Base-by-base conservation (phyloP, 2,329 filamentous ascomycete genomes). In the Colletotrichum spaethianum region DNA sequence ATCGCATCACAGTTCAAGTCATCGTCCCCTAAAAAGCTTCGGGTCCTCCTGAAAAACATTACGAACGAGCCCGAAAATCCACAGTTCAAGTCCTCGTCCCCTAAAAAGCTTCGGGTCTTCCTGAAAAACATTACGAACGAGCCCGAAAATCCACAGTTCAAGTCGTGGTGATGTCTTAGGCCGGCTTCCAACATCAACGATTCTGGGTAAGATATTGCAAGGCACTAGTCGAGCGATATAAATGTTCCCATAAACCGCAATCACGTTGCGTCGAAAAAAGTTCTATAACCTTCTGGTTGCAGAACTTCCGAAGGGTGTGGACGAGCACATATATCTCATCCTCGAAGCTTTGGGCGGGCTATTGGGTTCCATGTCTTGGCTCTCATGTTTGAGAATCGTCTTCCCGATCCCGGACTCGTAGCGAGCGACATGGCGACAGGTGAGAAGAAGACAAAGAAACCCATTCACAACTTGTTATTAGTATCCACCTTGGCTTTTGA, bases 31-130 rank as follows among this genome's bases (percentile, higher is more conserved):
- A 38, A 61, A 66, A 73, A 73, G 57, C 78, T 75, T 16, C 75
- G 78, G 8, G 77, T 81, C 67, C 77, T 83, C 61, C 57, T 80
- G 16, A 79, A 78, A 31, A 81, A 82, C 63, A 83, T 83, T 52
- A 78, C 78, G 57, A 82, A 82, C 70, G 81, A 83, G 68, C 81
- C 80, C 3, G 81, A 83, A 62, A 80, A 83, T 74, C 75, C 78
- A 0, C 77, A 80, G 72, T 82, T 78, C 31, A 56, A n/a, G 14
- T 14, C 48, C 20, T 23, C 65, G 18, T 18, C 55, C 16, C 46
- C 55, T 26, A 38, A 61, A 66, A 73, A 73, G 57, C 78, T 75
- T 16, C 75, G 78, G 8, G 77, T 81, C 67, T 76, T 83, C 61
- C 57, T 80, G 16, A 79, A 78, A 31, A 81, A 82, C 63, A 83